phyloP scores from a whole-genome alignment of 2,329 filamentous ascomycete species.

The Xylariaceae sp. region DNA sequence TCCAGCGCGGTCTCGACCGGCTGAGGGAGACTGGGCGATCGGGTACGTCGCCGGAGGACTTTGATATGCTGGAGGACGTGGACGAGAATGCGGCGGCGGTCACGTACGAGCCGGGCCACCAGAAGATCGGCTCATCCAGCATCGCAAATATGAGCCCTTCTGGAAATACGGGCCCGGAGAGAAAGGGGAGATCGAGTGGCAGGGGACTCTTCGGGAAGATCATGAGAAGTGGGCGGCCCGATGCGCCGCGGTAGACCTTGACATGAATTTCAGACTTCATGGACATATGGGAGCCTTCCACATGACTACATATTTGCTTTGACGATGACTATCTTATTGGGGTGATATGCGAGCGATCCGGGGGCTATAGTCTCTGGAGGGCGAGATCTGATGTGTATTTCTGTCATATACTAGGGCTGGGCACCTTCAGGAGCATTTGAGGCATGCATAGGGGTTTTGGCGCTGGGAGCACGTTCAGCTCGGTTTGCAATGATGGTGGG shows the following conservation, averaged over 20 bases:
- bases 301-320: no score
- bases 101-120: slow-evolving; percentile 7
- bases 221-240: slow-evolving; percentile 1
- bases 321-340: not conserved
- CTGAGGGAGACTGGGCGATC: slow-evolving; percentile 31
- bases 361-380: no score
- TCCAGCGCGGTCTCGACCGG: slow-evolving; percentile 42
- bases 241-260: slow-evolving; percentile 2
- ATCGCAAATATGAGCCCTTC: not conserved
- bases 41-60: slow-evolving; percentile 11
- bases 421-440: no score
- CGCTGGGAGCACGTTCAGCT: no score
- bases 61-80: slow-evolving; percentile 20
- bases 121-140: slow-evolving; percentile 3
- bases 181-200: no score
- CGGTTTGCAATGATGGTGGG: no score
- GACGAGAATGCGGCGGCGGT: slow-evolving; percentile 13
- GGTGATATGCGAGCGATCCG: no score
- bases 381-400: no score
- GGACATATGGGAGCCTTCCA: no score
- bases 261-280: no score
- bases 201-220: not conserved
- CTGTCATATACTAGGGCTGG: no score
- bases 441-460: no score
- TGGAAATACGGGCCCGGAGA: not conserved